Conservation (phyloP, 1,284 basidiomycete genomes). For the Termitomyces sp. region DNA sequence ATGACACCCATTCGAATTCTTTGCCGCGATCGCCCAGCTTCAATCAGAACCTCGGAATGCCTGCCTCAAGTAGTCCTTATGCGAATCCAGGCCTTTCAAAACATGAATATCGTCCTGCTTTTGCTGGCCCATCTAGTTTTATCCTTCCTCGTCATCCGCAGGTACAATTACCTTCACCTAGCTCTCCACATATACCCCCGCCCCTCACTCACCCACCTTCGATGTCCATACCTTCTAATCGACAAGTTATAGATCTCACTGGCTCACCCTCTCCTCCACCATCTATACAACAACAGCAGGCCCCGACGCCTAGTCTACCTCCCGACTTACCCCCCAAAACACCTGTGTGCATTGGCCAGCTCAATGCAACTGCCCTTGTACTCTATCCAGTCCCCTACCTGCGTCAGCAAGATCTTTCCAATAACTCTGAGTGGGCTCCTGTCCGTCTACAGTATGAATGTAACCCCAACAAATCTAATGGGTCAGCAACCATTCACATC, state of each 20-base stretch:
- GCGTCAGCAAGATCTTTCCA: conserved; percentile 38
- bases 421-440: conserved; percentile 65
- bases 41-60: conserved; percentile 4
- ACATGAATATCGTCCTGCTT: conserved; percentile 39
- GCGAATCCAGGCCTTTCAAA: conserved; percentile 7
- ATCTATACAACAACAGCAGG: conserved; percentile 20
- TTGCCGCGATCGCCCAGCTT: conserved; percentile 16
- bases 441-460: conserved; percentile 75
- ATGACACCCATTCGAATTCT: conserved; percentile 5
- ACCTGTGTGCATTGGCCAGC: conserved; percentile 84
- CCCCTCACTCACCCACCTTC: conserved; percentile 20
- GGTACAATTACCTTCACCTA: conserved; percentile 8
- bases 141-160: conserved; percentile 22
- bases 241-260: conserved; percentile 72
- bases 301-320: conserved; percentile 28
- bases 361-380: conserved; percentile 78
- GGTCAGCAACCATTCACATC: conserved; percentile 80
- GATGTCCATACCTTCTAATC: conserved; percentile 23
- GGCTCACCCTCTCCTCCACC: conserved; percentile 69
- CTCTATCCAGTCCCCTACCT: conserved; percentile 82
- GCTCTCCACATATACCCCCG: conserved; percentile 16
- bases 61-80: conserved; percentile 7
- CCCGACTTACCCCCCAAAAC: conserved; percentile 65
- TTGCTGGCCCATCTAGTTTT: conserved; percentile 36
- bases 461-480: conserved; percentile 47